A percentile compares a stretch with the other conserved stretches of the same genome.
phyloP scores from a whole-genome alignment of 805 yeast species.

The Candida jianshihensis region DNA sequence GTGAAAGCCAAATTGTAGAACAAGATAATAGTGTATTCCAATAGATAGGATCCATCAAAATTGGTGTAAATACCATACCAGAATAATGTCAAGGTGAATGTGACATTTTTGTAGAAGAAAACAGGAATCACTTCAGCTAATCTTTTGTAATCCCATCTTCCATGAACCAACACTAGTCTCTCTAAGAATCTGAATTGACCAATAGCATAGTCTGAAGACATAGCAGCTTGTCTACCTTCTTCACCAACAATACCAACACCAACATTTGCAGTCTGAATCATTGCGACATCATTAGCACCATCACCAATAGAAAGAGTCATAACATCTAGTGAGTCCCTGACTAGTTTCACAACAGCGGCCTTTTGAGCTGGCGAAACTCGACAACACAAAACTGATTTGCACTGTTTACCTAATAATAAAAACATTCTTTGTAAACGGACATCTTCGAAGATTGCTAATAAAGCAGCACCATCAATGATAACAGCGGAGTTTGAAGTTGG shows the following conservation, averaged over 20 bases:
- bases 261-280: conserved; percentile 84
- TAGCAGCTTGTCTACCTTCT: conserved; percentile 84
- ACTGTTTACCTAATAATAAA: conserved; percentile 66
- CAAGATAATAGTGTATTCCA: conserved; percentile 73
- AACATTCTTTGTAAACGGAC: conserved; percentile 38
- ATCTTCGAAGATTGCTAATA: conserved; percentile 22
- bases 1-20: conserved; percentile 81
- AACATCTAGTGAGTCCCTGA: conserved; percentile 66
- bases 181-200: conserved; percentile 75
- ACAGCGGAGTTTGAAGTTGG: conserved; percentile 73
- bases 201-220: conserved; percentile 82
- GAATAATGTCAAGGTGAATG: conserved; percentile 65
- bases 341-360: conserved; percentile 75
- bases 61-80: conserved; percentile 74
- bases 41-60: conserved; percentile 75
- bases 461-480: conserved; percentile 90
- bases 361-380: conserved; percentile 86
- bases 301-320: conserved; percentile 88
- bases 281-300: conserved; percentile 85
- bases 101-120: conserved; percentile 74
- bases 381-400: conserved; percentile 78
- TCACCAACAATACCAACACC: conserved; percentile 92
- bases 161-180: conserved; percentile 66
- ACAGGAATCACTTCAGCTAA: conserved; percentile 78
- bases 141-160: conserved; percentile 82